phyloP scores from a whole-genome alignment of 192 early-diverging fungal genomes.

The Linderina pennispora region DNA sequence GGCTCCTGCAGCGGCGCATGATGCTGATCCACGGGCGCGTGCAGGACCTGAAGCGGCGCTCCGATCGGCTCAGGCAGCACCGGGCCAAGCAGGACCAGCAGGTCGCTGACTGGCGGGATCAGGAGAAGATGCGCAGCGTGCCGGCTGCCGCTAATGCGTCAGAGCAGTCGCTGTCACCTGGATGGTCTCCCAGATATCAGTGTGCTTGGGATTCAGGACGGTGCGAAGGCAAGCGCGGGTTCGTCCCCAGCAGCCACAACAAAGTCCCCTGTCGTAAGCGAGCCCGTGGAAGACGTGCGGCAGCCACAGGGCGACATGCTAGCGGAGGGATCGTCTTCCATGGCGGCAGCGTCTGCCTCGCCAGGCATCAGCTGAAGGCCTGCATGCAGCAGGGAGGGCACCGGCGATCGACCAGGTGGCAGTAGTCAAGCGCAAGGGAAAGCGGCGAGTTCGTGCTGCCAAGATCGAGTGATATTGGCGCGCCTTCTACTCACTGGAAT shows the following conservation, averaged over 20 bases:
- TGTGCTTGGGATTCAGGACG: too few relatives aligned
- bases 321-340: too few relatives aligned
- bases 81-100: slow-evolving; percentile 21
- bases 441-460: slow-evolving; percentile 41
- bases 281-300: too few relatives aligned
- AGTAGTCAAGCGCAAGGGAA: slow-evolving; percentile 40
- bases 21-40: slow-evolving; percentile 24
- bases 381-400: slow-evolving; percentile 6
- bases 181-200: too few relatives aligned
- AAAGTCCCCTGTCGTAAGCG: too few relatives aligned
- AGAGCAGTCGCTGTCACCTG: too few relatives aligned
- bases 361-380: not conserved
- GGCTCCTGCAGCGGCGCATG: slow-evolving; percentile 28
- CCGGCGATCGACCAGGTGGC: not conserved
- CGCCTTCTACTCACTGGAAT: not conserved
- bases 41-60: slow-evolving; percentile 29
- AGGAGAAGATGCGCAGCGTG: slow-evolving; percentile 17
- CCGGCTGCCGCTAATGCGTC: slow-evolving; percentile 4
- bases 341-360: not conserved
- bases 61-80: slow-evolving; percentile 24
- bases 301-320: too few relatives aligned
- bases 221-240: too few relatives aligned
- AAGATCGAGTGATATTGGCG: slow-evolving; percentile 19
- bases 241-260: too few relatives aligned
- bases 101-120: slow-evolving; percentile 22